A percentile compares a stretch with the other conserved stretches of the same genome.
Evolutionary conservation across 2,329 filamentous ascomycete species (phyloP).

Genomic region (Colletotrichum sp.): DNA sequence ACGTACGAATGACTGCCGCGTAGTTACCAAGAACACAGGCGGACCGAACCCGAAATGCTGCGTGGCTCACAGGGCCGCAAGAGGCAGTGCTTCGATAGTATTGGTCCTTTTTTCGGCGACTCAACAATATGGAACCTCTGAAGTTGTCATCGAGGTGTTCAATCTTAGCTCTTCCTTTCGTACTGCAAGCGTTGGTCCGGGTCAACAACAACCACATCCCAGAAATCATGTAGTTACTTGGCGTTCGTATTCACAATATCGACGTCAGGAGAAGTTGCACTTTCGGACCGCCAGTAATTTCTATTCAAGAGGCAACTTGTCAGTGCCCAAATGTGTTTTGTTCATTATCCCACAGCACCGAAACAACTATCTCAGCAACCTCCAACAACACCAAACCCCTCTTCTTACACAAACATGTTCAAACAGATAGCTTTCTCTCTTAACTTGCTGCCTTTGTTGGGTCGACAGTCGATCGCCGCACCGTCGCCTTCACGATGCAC

Average conservation of each 20-base stretch:
- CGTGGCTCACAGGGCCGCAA: accelerated
- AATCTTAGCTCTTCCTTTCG: too few species aligned
- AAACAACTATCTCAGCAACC: accelerated
- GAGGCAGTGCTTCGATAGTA: neutral
- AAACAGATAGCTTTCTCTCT: too few species aligned
- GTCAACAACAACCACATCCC: too few species aligned
- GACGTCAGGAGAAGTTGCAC: neutral
- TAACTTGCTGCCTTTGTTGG: too few species aligned
- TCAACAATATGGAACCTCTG: neutral
- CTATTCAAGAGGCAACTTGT: accelerated
- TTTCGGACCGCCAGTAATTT: accelerated
- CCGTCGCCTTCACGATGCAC: neutral
- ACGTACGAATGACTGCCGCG: neutral
- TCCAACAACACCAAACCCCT: neutral
- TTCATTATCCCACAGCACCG: accelerated
- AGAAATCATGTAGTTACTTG: too few species aligned
- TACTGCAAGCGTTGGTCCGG: too few species aligned
- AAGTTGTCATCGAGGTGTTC: neutral
- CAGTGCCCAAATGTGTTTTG: neutral
- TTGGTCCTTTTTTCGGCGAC: neutral
- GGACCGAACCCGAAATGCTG: neutral
- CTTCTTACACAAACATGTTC: too few species aligned
- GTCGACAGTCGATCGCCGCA: too few species aligned
- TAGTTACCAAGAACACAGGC: neutral
- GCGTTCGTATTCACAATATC: neutral